These are phyloP conservation scores for Hemileccinum impolitum DNA, from an alignment of 768 basidiomycete species.

Conservation along the genomic window DNA sequence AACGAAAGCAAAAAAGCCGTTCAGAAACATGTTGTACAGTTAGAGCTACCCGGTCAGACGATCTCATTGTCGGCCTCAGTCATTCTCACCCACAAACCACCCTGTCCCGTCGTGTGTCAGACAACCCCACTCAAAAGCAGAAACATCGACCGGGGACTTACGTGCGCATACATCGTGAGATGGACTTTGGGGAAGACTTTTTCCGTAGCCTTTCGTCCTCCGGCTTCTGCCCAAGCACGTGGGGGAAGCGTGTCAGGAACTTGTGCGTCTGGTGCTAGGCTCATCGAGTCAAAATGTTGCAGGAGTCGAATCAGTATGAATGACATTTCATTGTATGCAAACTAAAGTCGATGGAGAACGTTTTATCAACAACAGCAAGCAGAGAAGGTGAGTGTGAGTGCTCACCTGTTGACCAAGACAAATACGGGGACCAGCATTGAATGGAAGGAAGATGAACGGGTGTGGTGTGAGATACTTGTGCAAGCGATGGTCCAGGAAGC, in stretches of 20 bases:
- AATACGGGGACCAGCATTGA: slow-evolving; percentile 55
- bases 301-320: slow-evolving; percentile 61
- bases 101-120: slow-evolving; percentile 29
- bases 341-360: slow-evolving; percentile 28
- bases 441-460: slow-evolving; percentile 69
- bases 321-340: slow-evolving; percentile 58
- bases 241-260: slow-evolving; percentile 47
- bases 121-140: not conserved
- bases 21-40: too few relatives aligned
- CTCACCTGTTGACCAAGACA: slow-evolving; percentile 58
- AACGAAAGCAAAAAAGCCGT: too few relatives aligned
- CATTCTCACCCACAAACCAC: slow-evolving; percentile 53
- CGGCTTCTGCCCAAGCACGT: slow-evolving; percentile 39
- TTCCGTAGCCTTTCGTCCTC: slow-evolving; percentile 50
- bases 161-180: slow-evolving; percentile 52
- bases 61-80: slow-evolving; percentile 7
- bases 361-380: not conserved
- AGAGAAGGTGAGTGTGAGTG: not conserved
- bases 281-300: slow-evolving; percentile 52
- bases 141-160: slow-evolving; percentile 19
- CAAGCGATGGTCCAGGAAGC: slow-evolving; percentile 63
- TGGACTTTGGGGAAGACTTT: slow-evolving; percentile 50
- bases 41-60: too few relatives aligned
- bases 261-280: slow-evolving; percentile 44
- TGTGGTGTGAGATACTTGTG: slow-evolving; percentile 60